Evolutionary conservation across 2,329 filamentous ascomycete genomes (phyloP).

Genomic region (Plenodomus tracheiphilus): DNA sequence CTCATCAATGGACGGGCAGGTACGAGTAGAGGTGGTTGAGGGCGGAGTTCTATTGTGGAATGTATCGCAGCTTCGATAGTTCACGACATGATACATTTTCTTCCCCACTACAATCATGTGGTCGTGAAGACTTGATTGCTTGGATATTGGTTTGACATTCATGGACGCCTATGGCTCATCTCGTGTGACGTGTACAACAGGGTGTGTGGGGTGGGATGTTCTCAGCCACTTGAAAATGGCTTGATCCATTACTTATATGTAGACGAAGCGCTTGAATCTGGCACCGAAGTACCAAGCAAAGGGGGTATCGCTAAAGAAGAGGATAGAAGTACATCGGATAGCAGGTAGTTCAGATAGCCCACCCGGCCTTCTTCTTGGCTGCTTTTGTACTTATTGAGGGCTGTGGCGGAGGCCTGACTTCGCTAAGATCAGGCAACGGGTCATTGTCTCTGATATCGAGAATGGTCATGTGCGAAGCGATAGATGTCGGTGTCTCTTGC

Average conservation of each 20-base stretch:
- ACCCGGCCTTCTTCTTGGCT: conserved; percentile 43
- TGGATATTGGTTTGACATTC: no score
- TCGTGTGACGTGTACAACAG: no score
- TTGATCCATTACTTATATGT: not conserved
- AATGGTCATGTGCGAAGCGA: conserved; percentile 40
- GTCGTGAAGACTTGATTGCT: not conserved
- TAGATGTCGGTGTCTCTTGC: conserved; percentile 9
- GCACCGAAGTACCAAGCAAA: not conserved
- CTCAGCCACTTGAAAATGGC: no score
- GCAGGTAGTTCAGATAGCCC: conserved; percentile 26
- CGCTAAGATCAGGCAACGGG: conserved; percentile 35
- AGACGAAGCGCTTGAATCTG: not conserved
- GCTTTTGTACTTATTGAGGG: conserved; percentile 38
- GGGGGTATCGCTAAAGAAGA: not conserved
- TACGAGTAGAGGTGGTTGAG: conserved; percentile 19
- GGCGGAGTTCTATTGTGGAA: conserved; percentile 23
- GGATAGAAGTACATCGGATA: not conserved
- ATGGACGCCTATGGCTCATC: no score
- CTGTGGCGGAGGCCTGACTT: conserved; percentile 30
- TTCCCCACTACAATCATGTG: no score
- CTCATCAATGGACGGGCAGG: conserved; percentile 30
- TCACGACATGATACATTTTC: conserved; percentile 29
- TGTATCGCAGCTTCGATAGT: conserved; percentile 32
- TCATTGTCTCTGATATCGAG: conserved; percentile 44
- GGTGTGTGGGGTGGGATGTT: no score